A percentile compares a stretch with the other conserved stretches of the same genome.
Conservation (phyloP, 805 yeast genomes). For the Ogataea pignaliae region DNA sequence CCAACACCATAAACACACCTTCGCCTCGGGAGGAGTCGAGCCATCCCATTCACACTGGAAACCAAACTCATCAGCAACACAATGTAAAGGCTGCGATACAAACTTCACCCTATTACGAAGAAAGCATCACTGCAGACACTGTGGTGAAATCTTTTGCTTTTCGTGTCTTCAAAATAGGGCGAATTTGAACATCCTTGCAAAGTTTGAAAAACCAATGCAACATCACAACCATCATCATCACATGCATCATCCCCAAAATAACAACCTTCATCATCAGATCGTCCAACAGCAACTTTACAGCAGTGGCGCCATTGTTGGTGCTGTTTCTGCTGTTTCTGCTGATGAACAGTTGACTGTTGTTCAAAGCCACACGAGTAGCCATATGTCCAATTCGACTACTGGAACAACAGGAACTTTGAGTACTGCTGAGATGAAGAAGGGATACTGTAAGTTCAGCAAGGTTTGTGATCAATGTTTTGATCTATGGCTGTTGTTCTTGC, state of each 20-base stretch:
- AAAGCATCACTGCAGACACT: constrained; percentile 49
- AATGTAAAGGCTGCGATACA: constrained; percentile 32
- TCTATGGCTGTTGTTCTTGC: constrained; percentile 23
- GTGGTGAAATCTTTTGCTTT: constrained; percentile 45
- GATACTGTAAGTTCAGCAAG: constrained; percentile 24
- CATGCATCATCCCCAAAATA: neutral
- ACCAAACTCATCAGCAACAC: constrained; percentile 34
- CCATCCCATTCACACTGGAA: constrained; percentile 54
- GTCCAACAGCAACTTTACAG: constrained; percentile 1
- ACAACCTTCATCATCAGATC: neutral
- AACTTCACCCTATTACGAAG: constrained; percentile 28
- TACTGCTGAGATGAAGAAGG: neutral
- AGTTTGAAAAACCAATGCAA: constrained; percentile 27
- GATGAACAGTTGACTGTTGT: neutral
- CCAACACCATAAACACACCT: constrained; percentile 1
- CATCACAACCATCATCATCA: neutral
- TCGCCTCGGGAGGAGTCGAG: constrained; percentile 26
- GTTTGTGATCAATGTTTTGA: constrained; percentile 25
- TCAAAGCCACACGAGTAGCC: neutral
- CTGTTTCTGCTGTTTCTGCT: no score
- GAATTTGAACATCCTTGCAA: constrained; percentile 30
- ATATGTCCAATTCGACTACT: neutral
- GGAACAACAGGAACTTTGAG: no score
- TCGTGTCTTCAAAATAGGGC: constrained; percentile 28
- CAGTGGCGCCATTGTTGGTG: neutral